These are phyloP conservation scores for Calonectria fujianensis DNA, from an alignment of 2,329 filamentous ascomycete species.

Conservation along the genomic window DNA sequence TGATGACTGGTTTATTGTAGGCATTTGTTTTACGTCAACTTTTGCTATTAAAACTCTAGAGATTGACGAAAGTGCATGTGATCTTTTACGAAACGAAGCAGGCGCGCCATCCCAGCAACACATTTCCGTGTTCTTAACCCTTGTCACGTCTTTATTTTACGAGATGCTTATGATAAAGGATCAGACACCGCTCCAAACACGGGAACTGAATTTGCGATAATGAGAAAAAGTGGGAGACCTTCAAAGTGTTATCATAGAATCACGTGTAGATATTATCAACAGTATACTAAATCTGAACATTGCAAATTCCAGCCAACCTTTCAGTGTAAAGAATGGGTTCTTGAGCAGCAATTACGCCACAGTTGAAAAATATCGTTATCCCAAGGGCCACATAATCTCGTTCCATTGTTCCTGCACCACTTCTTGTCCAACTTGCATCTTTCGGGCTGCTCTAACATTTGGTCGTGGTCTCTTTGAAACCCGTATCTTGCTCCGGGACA, in stretches of 20 bases:
- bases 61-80: neutral
- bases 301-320: neutral
- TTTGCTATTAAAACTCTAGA: neutral
- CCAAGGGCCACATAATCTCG: neutral
- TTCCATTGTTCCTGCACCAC: neutral
- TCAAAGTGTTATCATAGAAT: neutral
- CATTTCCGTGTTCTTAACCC: neutral
- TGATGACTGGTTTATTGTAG: neutral
- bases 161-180: neutral
- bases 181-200: neutral
- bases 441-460: neutral
- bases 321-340: neutral
- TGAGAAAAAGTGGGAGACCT: too few relatives aligned
- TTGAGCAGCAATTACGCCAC: neutral
- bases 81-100: neutral
- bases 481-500: neutral
- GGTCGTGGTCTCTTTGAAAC: neutral
- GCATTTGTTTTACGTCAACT: neutral
- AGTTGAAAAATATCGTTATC: neutral
- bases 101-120: neutral
- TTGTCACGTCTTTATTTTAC: neutral
- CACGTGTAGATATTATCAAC: neutral
- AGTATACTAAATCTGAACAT: neutral
- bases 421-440: neutral
- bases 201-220: neutral